Percentiles rank a stretch among this genome's conserved stretches.
phyloP scores from a whole-genome alignment of 495 filamentous ascomycete species.

The Polyplosphaeria fusca region DNA sequence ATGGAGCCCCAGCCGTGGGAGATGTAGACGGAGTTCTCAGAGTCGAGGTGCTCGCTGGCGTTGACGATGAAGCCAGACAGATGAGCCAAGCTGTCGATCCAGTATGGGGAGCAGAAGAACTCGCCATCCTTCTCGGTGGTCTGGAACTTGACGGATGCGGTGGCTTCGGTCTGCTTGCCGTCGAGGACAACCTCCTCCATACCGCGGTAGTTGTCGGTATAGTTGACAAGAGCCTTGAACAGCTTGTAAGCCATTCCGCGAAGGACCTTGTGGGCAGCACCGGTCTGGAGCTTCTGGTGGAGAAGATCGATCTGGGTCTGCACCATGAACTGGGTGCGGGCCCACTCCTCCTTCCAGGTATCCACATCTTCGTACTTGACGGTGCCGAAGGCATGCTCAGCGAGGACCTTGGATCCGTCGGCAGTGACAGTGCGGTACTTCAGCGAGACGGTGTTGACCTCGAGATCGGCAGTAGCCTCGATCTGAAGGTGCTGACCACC shows the following conservation, averaged over 20 bases:
- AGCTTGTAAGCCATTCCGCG: conserved; percentile 51
- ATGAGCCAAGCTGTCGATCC: conserved; percentile 52
- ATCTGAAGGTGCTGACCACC: conserved; percentile 44
- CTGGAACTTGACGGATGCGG: conserved; percentile 44
- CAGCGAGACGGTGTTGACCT: conserved; percentile 35
- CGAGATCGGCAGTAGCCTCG: conserved; percentile 45
- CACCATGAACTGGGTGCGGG: conserved; percentile 44
- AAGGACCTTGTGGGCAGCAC: conserved; percentile 46
- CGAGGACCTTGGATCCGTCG: conserved; percentile 39
- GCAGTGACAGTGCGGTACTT: conserved; percentile 44
- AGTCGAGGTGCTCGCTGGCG: conserved; percentile 47
- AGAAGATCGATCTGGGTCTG: conserved; percentile 46
- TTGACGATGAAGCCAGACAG: conserved; percentile 56
- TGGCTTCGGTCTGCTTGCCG: conserved; percentile 45
- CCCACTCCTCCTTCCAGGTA: conserved; percentile 43
- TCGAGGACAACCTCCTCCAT: conserved; percentile 49
- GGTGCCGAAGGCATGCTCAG: conserved; percentile 40
- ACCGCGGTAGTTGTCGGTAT: conserved; percentile 42
- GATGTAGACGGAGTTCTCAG: conserved; percentile 48
- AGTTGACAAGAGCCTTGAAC: conserved; percentile 46
- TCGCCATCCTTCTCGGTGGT: conserved; percentile 44
- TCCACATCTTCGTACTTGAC: conserved; percentile 44
- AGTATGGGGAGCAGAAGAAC: conserved; percentile 47
- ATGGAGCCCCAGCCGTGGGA: conserved; percentile 46
- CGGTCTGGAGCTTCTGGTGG: conserved; percentile 41